phyloP scores from a whole-genome alignment of 805 yeast species.

The Wickerhamiella azymoides region DNA sequence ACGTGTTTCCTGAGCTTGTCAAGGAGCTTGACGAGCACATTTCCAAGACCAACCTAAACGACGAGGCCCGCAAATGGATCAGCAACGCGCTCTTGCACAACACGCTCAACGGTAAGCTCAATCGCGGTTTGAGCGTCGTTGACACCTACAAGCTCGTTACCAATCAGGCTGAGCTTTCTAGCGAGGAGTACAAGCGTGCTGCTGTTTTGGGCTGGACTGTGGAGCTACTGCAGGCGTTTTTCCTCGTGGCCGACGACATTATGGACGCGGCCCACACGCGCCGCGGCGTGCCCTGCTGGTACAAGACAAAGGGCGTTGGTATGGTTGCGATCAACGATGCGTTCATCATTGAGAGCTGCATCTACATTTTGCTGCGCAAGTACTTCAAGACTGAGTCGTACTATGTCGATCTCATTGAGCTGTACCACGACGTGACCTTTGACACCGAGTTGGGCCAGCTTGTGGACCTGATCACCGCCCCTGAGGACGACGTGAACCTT shows the following conservation, averaged over 20 bases:
- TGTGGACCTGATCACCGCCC: constrained; percentile 90
- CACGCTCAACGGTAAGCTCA: constrained; percentile 92
- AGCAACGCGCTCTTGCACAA: constrained; percentile 57
- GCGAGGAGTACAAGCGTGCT: constrained; percentile 64
- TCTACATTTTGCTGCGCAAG: constrained; percentile 76
- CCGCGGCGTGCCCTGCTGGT: constrained; percentile 99
- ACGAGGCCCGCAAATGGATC: constrained; percentile 79
- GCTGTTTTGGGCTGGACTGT: constrained; percentile 92
- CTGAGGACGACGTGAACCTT: constrained; percentile 86
- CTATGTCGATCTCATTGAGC: constrained; percentile 80
- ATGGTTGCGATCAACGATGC: constrained; percentile 95
- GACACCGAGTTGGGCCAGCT: constrained; percentile 96
- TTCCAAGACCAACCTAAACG: constrained; percentile 61
- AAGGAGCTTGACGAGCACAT: constrained; percentile 55
- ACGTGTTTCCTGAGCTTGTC: constrained; percentile 63
- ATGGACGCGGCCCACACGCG: constrained; percentile 95
- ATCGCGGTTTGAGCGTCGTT: constrained; percentile 90
- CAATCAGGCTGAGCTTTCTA: constrained; percentile 45
- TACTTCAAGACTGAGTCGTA: constrained; percentile 71
- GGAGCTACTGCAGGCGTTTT: constrained; percentile 89
- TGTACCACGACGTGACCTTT: constrained; percentile 94
- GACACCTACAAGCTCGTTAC: constrained; percentile 80
- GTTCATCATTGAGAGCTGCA: constrained; percentile 91
- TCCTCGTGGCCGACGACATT: constrained; percentile 95
- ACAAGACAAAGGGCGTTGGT: constrained; percentile 59